Evolutionary conservation across 148 eudicot genomes (phyloP).

Genomic region (Amaranthus cruentus): DNA sequence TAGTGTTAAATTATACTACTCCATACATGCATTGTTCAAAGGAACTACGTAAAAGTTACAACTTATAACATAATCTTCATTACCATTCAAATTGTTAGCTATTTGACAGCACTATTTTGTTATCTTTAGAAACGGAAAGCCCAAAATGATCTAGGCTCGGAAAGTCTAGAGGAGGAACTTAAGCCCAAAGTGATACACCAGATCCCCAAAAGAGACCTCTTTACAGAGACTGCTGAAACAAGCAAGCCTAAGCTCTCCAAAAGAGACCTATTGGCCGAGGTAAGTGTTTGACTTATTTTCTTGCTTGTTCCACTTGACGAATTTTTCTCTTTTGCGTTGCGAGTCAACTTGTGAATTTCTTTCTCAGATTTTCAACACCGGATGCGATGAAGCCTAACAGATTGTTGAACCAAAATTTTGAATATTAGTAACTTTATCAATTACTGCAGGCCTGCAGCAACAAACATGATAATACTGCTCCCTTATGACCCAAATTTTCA

Average conservation of each 20-base stretch:
- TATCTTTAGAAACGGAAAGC: slow-evolving; percentile 56
- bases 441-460: no score
- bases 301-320: background rate
- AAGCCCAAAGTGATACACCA: slow-evolving; percentile 44
- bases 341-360: background rate
- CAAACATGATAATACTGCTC: no score
- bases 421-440: no score
- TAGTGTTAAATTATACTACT: background rate
- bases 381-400: slow-evolving; percentile 1
- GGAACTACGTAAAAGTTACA: no score
- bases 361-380: slow-evolving; percentile 12
- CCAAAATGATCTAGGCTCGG: slow-evolving; percentile 34
- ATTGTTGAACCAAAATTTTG: no score
- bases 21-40: background rate
- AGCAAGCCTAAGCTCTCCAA: slow-evolving; percentile 48
- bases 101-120: no score
- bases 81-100: background rate
- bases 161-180: slow-evolving; percentile 26
- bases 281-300: slow-evolving; percentile 4
- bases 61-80: background rate
- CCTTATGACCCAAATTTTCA: no score
- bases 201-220: slow-evolving; percentile 56
- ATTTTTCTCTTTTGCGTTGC: background rate
- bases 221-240: slow-evolving; percentile 34
- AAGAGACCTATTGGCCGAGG: slow-evolving; percentile 43